Conservation (phyloP, 2,329 filamentous ascomycete genomes). For the Metarhizium guizhouense region DNA sequence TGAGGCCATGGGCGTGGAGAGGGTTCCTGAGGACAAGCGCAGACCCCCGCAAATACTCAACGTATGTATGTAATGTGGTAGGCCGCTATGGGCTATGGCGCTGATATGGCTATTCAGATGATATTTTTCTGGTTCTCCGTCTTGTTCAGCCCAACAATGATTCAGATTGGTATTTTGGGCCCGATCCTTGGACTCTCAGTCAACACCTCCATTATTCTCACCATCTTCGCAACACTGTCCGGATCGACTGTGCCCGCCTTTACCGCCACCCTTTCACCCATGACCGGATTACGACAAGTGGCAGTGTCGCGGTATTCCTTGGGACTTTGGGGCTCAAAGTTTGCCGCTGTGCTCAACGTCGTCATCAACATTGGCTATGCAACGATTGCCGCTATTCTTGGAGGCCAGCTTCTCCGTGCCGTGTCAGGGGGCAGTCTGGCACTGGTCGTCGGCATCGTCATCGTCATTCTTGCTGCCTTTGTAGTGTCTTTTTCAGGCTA, state of each 20-base stretch:
- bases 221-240: constrained; percentile 3
- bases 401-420: constrained; percentile 12
- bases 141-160: constrained; percentile 6
- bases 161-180: constrained; percentile 8
- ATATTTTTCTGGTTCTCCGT: constrained; percentile 10
- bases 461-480: constrained; percentile 13
- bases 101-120: constrained; percentile 1
- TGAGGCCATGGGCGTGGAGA: constrained; percentile 6
- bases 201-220: constrained; percentile 7
- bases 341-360: constrained; percentile 13
- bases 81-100: not conserved
- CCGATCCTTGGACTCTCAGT: constrained; percentile 8
- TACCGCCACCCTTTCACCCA: constrained; percentile 5
- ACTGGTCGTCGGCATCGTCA: constrained; percentile 13
- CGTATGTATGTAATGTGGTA: not conserved
- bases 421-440: constrained; percentile 13
- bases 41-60: constrained; percentile 3
- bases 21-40: constrained; percentile 4
- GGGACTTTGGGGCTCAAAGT: constrained; percentile 13
- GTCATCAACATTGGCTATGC: constrained; percentile 13
- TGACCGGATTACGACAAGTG: constrained; percentile 10
- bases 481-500: constrained; percentile 14
- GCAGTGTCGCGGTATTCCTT: constrained; percentile 10
- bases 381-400: constrained; percentile 12
- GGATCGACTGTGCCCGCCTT: constrained; percentile 7